Conservation (phyloP, 164 flowering plant genomes). For the Nelumbo lutea region DNA sequence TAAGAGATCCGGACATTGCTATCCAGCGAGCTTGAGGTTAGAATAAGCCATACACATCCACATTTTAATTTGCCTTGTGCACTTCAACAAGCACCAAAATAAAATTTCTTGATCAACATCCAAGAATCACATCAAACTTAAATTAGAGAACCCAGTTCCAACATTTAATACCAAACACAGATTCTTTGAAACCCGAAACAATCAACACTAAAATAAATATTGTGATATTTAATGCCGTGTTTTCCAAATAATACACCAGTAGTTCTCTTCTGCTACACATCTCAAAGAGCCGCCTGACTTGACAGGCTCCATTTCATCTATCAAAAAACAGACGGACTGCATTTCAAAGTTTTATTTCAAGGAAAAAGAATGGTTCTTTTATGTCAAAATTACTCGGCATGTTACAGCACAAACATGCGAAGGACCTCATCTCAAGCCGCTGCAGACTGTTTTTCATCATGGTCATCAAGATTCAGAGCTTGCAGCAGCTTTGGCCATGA, state of each 20-base stretch:
- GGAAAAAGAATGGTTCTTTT: slow-evolving; percentile 13
- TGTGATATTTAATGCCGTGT: not conserved
- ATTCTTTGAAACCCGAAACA: not conserved
- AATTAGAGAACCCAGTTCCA: not conserved
- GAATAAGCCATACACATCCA: too few species aligned
- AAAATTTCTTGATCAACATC: not conserved
- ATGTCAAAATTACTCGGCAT: slow-evolving; percentile 21
- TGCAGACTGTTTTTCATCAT: slow-evolving; percentile 55
- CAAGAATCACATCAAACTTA: not conserved
- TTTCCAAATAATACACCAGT: not conserved
- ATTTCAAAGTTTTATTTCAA: slow-evolving; percentile 12
- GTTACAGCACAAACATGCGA: slow-evolving; percentile 27
- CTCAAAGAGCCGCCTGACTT: not conserved
- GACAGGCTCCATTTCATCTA: not conserved
- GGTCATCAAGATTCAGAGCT: slow-evolving; percentile 73
- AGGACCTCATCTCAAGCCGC: slow-evolving; percentile 58
- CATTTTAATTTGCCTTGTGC: too few species aligned
- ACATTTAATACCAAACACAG: not conserved
- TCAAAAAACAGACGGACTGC: not conserved
- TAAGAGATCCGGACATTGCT: too few species aligned
- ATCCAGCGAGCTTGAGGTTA: too few species aligned
- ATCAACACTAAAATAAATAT: not conserved
- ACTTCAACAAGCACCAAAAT: too few species aligned
- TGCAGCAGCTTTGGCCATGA: slow-evolving; percentile 90
- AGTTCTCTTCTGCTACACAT: not conserved